phyloP scores from a whole-genome alignment of 2,329 filamentous ascomycete genomes.

The Talaromyces sp. region DNA sequence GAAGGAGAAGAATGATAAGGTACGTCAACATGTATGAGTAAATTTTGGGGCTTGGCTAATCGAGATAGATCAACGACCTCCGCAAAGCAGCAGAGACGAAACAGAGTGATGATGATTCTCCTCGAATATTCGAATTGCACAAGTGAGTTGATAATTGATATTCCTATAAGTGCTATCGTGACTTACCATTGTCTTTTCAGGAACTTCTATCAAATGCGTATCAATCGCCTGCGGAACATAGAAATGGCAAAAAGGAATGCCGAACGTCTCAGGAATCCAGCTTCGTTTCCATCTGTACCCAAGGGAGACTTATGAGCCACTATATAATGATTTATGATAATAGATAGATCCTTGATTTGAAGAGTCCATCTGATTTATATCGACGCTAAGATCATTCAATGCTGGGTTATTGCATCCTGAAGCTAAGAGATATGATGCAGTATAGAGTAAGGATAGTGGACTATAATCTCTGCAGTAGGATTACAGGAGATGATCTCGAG shows the following conservation, averaged over 20 bases:
- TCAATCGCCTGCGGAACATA: slow-evolving; percentile 73
- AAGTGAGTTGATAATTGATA: slow-evolving; percentile 52
- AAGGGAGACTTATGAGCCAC: slow-evolving; percentile 47
- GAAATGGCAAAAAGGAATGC: slow-evolving; percentile 76
- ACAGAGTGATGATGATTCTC: slow-evolving; percentile 57
- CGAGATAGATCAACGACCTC: slow-evolving; percentile 33
- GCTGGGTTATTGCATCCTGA: neutral
- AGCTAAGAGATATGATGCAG: neutral
- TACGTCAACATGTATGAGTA: slow-evolving; percentile 22
- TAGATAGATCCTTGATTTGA: neutral
- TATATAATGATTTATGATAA: neutral
- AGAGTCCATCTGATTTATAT: neutral
- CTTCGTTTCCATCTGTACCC: slow-evolving; percentile 81
- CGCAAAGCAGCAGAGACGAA: slow-evolving; percentile 38
- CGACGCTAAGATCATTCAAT: too few species aligned
- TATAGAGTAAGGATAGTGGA: too few species aligned
- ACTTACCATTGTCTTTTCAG: slow-evolving; percentile 42
- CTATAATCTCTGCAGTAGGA: too few species aligned
- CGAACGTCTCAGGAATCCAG: slow-evolving; percentile 73
- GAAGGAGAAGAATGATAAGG: slow-evolving; percentile 55
- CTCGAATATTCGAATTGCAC: slow-evolving; percentile 78
- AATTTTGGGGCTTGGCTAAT: neutral
- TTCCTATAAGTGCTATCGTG: neutral
- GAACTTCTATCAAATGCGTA: slow-evolving; percentile 78
- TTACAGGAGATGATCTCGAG: neutral